Percentiles rank a stretch among this genome's conserved stretches.
Conservation (phyloP, 2,329 filamentous ascomycete genomes). For the Fusarium succisae region DNA sequence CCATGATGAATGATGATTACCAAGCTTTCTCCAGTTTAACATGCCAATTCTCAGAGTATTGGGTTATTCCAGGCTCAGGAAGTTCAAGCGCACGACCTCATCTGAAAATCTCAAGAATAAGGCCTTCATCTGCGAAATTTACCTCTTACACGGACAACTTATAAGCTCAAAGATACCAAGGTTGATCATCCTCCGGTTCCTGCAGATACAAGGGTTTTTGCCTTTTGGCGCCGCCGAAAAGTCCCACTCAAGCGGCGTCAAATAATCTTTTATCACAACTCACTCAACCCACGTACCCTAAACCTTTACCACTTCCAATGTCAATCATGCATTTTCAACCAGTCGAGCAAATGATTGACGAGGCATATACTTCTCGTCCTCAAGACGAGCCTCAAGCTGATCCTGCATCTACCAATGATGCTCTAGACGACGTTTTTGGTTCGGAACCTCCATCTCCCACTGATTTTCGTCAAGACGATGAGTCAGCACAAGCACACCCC, state of each 20-base stretch:
- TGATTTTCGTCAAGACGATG: slow-evolving; percentile 4
- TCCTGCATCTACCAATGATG: slow-evolving; percentile 31
- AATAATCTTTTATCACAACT: not conserved
- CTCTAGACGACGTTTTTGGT: slow-evolving; percentile 52
- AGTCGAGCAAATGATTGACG: slow-evolving; percentile 43
- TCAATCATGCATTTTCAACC: slow-evolving; percentile 49
- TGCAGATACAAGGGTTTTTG: slow-evolving; percentile 13
- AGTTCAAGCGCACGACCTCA: not conserved
- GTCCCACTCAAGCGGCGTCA: slow-evolving; percentile 9
- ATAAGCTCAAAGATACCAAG: not conserved
- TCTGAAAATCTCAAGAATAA: not conserved
- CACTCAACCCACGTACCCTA: slow-evolving; percentile 9
- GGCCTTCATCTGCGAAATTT: not conserved
- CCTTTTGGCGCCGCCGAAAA: not conserved
- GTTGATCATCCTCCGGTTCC: not conserved
- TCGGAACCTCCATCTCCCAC: slow-evolving; percentile 38
- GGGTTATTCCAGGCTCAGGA: not conserved
- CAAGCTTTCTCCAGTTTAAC: not conserved
- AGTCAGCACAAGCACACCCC: slow-evolving; percentile 48
- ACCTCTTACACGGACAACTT: not conserved
- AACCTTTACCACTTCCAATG: slow-evolving; percentile 5
- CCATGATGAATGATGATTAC: slow-evolving; percentile 13
- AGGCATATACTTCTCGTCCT: slow-evolving; percentile 38
- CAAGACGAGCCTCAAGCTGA: slow-evolving; percentile 23
- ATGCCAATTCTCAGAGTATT: not conserved